Base-by-base conservation (phyloP, 2,329 filamentous ascomycete genomes). In the Scedosporium minutisporum region DNA sequence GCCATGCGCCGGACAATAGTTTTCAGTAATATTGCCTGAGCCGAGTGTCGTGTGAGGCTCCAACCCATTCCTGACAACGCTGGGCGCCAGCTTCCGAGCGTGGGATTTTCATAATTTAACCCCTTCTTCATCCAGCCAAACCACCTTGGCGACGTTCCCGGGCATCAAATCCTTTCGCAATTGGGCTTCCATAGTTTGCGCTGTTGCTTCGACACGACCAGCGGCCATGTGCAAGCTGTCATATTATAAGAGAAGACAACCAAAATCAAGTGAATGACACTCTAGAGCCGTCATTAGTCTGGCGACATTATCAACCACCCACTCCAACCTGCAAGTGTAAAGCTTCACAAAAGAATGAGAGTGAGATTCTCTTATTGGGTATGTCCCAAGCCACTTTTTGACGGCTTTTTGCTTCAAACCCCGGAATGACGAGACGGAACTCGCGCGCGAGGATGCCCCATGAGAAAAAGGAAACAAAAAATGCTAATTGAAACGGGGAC, bases 331-430 rank as follows among this genome's bases (percentile, higher is more conserved):
- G 5, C 14, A 48, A 48, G 18, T 14, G 9, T 48, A 18, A n/a
- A n/a, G 18, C 14, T 33, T 57, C 53, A 5, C 53, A 59, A 59
- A 41, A 38, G 33, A n/a, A 62, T 57, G 60, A 41, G n/a, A 33
- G 12, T 57, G 27, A 48, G 60, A 42, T 64, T 76, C 57, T 76
- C 75, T 27, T 77, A 76, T 65, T 78, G 76, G 76, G 76, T 78
- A 71, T 23, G 67, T 65, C 9, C 10, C 16, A 61, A 53, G 42
- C 16, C 18, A 9, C 58, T 12, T 41, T 6, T 57, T 9, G 12
- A 48, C 29, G 21, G 48, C 25, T 14, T 25, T 18, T 25, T 18
- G 6, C 6, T 41, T 9, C 25, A 2, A 3, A 4, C 3, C 16
- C 42, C 18, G 29, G 7, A 41, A 60, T 63, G 29, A 29, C 58